Conservation (phyloP, 805 yeast species). For the Nematodospora valgi region DNA sequence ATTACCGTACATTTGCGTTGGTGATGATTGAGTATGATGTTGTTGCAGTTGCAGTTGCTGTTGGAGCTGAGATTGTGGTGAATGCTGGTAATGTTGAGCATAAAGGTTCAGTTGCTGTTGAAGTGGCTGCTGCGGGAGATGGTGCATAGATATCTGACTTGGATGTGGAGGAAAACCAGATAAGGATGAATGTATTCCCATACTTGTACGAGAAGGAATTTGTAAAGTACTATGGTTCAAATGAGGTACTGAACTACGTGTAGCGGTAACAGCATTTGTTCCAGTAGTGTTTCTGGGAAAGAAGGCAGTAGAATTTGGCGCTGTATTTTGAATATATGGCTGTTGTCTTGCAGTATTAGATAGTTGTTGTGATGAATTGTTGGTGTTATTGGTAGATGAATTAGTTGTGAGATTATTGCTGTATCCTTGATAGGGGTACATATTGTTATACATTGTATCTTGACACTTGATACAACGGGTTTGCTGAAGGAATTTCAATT, state of each 20-base stretch:
- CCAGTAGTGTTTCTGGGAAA: constrained; percentile 2
- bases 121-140: constrained; percentile 7
- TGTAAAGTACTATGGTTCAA: constrained; percentile 6
- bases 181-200: constrained; percentile 5
- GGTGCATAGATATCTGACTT: too few relatives aligned
- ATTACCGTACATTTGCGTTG: constrained; percentile 6
- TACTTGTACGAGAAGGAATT: constrained; percentile 7
- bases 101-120: constrained; percentile 9
- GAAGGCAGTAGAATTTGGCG: constrained; percentile 12
- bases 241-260: constrained; percentile 10
- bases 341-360: constrained; percentile 12
- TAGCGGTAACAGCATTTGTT: constrained; percentile 13
- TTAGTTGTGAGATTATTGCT: constrained; percentile 7
- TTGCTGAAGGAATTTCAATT: not conserved
- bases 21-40: constrained; percentile 10
- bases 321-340: constrained; percentile 12
- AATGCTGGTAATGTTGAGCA: constrained; percentile 3
- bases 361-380: constrained; percentile 11
- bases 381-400: constrained; percentile 12
- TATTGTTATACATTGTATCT: constrained; percentile 10
- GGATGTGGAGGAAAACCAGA: constrained; percentile 6
- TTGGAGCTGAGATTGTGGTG: constrained; percentile 9
- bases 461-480: constrained; percentile 3
- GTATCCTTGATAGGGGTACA: constrained; percentile 11
- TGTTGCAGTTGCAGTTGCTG: constrained; percentile 10